These are phyloP conservation scores for Uromyces viciae-fabae DNA, from an alignment of 1,284 basidiomycete genomes.

Conservation along the genomic window DNA sequence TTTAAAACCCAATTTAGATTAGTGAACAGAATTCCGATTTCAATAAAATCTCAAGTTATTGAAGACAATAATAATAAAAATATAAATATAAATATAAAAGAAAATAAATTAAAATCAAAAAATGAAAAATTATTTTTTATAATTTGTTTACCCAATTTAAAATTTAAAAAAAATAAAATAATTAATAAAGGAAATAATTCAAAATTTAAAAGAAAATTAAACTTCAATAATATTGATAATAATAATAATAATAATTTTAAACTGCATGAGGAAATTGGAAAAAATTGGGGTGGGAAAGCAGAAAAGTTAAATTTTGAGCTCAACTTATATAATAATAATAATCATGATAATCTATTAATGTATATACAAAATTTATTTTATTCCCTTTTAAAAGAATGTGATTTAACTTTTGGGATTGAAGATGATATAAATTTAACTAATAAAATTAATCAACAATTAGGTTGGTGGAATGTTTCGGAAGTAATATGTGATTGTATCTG, in stretches of 20 bases:
- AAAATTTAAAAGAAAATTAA: too few relatives aligned
- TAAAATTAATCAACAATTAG: background rate
- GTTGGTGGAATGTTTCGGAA: constrained; percentile 26
- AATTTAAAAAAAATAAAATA: background rate
- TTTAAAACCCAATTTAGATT: background rate
- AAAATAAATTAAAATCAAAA: too few relatives aligned
- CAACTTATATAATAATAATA: background rate
- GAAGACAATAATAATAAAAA: background rate
- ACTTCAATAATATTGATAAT: background rate
- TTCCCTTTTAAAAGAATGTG: constrained; percentile 8
- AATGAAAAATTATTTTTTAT: constrained; percentile 1
- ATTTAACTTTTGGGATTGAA: constrained; percentile 2
- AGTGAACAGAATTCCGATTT: background rate
- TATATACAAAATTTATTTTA: background rate
- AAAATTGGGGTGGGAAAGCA: background rate
- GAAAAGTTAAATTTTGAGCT: background rate
- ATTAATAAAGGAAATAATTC: too few relatives aligned
- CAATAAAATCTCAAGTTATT: background rate
- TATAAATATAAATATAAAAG: background rate
- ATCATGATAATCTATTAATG: background rate
- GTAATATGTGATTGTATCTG: constrained; percentile 31
- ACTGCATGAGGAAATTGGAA: background rate
- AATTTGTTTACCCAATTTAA: constrained; percentile 1
- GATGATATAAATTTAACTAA: background rate
- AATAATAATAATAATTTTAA: background rate